Conservation (phyloP, 176 grass and related monocot species). For the maize (Zea mays) region DNA sequence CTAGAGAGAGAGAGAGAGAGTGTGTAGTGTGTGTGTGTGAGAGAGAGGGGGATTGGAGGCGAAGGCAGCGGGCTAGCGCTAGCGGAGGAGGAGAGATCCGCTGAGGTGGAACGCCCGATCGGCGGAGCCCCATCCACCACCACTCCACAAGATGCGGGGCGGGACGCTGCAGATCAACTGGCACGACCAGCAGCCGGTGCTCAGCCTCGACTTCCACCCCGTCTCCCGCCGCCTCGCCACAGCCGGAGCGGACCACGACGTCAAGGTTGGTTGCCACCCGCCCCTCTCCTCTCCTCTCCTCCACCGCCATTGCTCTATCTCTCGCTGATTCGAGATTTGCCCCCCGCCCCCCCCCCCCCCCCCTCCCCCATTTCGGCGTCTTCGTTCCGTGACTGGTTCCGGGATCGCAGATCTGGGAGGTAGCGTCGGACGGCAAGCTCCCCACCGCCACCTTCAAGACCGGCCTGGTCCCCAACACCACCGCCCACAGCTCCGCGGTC, state of each 20-base stretch:
- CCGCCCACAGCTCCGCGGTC: slow-evolving; percentile 76
- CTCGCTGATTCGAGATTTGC: neutral
- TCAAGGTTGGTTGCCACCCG: slow-evolving; percentile 56
- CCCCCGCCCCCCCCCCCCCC: neutral
- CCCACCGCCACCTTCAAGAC: slow-evolving; percentile 67
- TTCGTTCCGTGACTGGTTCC: neutral
- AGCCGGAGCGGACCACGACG: slow-evolving; percentile 86
- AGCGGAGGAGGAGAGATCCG: neutral
- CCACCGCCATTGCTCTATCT: too few species aligned
- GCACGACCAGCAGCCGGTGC: slow-evolving; percentile 92
- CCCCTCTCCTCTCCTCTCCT: neutral
- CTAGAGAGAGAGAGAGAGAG: slow-evolving; percentile 24
- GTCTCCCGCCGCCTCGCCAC: slow-evolving; percentile 77
- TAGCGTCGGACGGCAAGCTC: slow-evolving; percentile 58
- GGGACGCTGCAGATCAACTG: slow-evolving; percentile 98
- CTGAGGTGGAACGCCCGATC: neutral
- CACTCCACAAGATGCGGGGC: slow-evolving; percentile 57
- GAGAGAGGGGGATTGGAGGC: neutral
- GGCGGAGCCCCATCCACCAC: neutral
- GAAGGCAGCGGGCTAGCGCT: neutral
- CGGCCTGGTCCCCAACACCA: slow-evolving; percentile 72
- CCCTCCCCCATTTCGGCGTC: neutral
- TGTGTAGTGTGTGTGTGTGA: too few species aligned
- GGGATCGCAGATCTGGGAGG: slow-evolving; percentile 71
- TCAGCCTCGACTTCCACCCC: slow-evolving; percentile 98